phyloP scores from a whole-genome alignment of 768 basidiomycete genomes.

The Lactarius deliciosus region DNA sequence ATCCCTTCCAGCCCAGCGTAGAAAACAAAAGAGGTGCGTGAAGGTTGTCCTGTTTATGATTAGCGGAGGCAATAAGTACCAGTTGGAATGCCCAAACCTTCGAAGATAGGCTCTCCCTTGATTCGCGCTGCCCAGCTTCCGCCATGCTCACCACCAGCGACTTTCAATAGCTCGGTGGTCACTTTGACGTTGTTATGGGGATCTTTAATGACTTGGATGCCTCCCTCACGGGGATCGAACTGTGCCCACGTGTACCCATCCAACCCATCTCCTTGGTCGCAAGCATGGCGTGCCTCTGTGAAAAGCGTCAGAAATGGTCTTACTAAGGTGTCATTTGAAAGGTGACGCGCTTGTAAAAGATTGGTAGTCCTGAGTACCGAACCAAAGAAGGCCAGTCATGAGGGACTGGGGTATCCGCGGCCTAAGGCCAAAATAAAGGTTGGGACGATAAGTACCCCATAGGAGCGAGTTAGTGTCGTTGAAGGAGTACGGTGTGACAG shows the following conservation, averaged over 20 bases:
- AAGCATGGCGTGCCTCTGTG: conserved; percentile 77
- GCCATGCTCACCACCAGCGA: conserved; percentile 77
- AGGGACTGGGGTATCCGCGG: conserved; percentile 86
- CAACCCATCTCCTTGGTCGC: conserved; percentile 84
- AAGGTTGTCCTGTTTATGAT: conserved; percentile 40
- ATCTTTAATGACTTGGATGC: conserved; percentile 83
- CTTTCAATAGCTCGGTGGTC: conserved; percentile 82
- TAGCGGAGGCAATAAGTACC: not conserved
- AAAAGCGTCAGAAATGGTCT: conserved; percentile 16
- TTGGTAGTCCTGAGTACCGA: conserved; percentile 82
- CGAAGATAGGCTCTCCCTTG: conserved; percentile 73
- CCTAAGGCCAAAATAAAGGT: conserved; percentile 92
- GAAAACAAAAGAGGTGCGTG: conserved; percentile 76
- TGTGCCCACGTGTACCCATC: conserved; percentile 83
- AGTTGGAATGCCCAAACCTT: conserved; percentile 43
- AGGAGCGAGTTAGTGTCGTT: conserved; percentile 56
- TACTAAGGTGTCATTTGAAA: conserved; percentile 14
- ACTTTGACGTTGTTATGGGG: conserved; percentile 80
- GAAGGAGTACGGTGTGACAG: conserved; percentile 39
- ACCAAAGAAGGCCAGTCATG: conserved; percentile 93
- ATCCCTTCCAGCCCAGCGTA: conserved; percentile 88
- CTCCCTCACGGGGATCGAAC: conserved; percentile 84
- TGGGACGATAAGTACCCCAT: conserved; percentile 89
- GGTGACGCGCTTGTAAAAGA: conserved; percentile 59
- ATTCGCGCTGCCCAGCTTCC: conserved; percentile 89